A percentile compares a stretch with the other conserved stretches of the same genome.
These are phyloP conservation scores for Colletotrichum gloeosporioides DNA, from an alignment of 2,329 filamentous ascomycete species.

Conservation along the genomic window DNA sequence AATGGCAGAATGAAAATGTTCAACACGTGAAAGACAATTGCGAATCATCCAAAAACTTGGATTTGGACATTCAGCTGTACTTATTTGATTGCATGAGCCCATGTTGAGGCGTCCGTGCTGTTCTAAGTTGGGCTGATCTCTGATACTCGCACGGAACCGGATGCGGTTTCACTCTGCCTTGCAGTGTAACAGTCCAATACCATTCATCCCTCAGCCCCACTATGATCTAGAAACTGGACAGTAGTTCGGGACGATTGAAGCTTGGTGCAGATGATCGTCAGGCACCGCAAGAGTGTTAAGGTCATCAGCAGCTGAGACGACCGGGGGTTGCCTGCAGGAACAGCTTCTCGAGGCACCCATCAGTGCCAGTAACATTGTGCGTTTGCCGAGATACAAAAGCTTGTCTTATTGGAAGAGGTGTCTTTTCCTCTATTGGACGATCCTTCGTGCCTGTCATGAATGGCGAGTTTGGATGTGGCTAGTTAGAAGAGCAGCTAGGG, in stretches of 20 bases:
- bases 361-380: background rate
- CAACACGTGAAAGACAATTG: background rate
- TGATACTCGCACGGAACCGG: conserved; percentile 17
- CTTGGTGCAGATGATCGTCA: background rate
- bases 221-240: background rate
- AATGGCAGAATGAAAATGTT: background rate
- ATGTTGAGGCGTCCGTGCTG: background rate
- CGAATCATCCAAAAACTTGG: background rate
- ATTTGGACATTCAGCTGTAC: background rate
- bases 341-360: background rate
- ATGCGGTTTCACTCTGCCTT: background rate
- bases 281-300: background rate
- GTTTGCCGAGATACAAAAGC: background rate
- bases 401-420: background rate
- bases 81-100: background rate
- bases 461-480: background rate
- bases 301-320: background rate
- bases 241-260: background rate
- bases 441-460: background rate
- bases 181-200: background rate
- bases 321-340: background rate
- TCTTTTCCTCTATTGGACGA: background rate
- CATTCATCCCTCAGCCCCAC: no score
- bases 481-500: background rate
- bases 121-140: background rate